Evolutionary conservation across 345 rosid species (phyloP).

Genomic region (Ailanthus altissimus): DNA sequence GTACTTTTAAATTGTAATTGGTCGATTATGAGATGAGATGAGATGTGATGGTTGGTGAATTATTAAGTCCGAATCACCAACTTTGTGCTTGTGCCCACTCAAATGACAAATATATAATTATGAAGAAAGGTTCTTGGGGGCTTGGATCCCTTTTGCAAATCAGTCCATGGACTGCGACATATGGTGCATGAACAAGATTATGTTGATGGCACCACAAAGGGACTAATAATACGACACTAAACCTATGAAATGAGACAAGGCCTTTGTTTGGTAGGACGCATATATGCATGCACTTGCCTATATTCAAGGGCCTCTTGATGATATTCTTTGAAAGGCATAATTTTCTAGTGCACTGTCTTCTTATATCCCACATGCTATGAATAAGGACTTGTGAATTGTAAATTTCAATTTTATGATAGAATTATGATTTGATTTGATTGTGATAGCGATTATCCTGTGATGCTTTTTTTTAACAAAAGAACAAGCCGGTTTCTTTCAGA

Average conservation of each 20-base stretch:
- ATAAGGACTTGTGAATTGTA: neutral
- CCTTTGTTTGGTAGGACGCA: conserved; percentile 12
- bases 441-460: neutral
- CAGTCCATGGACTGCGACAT: neutral
- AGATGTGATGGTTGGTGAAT: conserved; percentile 13
- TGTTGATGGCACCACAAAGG: neutral
- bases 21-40: conserved; percentile 10
- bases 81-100: neutral
- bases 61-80: neutral
- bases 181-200: neutral
- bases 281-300: conserved; percentile 3
- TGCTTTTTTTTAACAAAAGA: neutral
- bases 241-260: conserved; percentile 20
- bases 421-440: neutral
- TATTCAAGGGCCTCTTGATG: neutral
- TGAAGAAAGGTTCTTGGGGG: neutral
- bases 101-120: conserved; percentile 7
- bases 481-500: neutral
- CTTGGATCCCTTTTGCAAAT: neutral
- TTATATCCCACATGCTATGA: conserved; percentile 21
- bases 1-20: neutral
- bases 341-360: conserved; percentile 22
- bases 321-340: neutral
- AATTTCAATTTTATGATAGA: neutral
- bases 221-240: neutral